A percentile compares a stretch with the other conserved stretches of the same genome.
Evolutionary conservation across 352 stramenopile genomes (phyloP).

Genomic region (Hyaloperonospora brassicae): DNA sequence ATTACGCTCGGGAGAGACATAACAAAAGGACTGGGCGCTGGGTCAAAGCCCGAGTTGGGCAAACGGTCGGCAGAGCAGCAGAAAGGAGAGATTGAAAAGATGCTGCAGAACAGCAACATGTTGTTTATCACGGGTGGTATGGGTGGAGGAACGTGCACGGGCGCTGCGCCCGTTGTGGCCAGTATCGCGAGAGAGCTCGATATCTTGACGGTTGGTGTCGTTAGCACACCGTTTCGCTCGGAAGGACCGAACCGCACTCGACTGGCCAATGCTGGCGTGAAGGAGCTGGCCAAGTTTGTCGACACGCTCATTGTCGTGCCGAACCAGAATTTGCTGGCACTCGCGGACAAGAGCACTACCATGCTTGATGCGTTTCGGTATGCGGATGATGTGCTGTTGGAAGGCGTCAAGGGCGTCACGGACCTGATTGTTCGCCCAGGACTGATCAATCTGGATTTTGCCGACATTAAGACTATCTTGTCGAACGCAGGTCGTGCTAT

Average conservation of each 20-base stretch:
- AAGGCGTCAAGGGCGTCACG: conserved; percentile 93
- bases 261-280: conserved; percentile 88
- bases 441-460: conserved; percentile 97
- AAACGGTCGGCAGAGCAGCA: conserved; percentile 84
- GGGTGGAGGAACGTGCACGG: conserved; percentile 88
- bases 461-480: conserved; percentile 94
- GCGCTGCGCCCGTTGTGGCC: conserved; percentile 90
- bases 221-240: conserved; percentile 94
- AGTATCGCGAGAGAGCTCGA: conserved; percentile 88
- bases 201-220: conserved; percentile 92
- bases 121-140: conserved; percentile 95
- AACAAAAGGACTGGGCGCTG: conserved; percentile 73
- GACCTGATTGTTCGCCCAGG: conserved; percentile 94
- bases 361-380: conserved; percentile 91
- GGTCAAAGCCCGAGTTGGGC: conserved; percentile 74
- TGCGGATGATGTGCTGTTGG: conserved; percentile 92
- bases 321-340: conserved; percentile 93
- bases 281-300: conserved; percentile 88
- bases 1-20: conserved; percentile 81
- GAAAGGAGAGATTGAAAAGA: conserved; percentile 81
- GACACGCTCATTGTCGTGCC: conserved; percentile 95
- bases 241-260: conserved; percentile 91
- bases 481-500: conserved; percentile 90
- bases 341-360: conserved; percentile 89
- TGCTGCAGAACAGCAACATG: conserved; percentile 90